Conservation (phyloP, 148 eudicot species). For the Polygonum maritimum region DNA sequence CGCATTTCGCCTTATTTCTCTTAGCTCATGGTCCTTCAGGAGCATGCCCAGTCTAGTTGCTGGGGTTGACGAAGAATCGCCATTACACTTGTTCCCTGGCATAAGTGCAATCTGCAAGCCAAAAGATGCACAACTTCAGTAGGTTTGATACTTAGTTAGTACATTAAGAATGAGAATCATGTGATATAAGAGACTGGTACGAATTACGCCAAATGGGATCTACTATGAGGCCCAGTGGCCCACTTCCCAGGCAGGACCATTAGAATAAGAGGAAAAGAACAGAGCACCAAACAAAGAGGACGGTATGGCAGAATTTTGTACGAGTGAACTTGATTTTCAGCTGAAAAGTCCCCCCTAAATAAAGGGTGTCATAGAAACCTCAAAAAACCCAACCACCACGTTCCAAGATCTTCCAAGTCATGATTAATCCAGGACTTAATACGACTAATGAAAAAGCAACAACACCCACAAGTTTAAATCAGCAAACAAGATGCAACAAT, state of each 20-base stretch:
- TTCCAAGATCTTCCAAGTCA: background rate
- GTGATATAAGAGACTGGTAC: background rate
- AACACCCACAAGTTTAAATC: background rate
- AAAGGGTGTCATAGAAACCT: background rate
- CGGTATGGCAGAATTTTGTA: background rate
- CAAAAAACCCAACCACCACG: background rate
- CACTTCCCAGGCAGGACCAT: background rate
- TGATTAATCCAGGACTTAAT: background rate
- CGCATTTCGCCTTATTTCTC: constrained; percentile 27
- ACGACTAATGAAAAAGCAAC: background rate
- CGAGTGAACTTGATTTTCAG: background rate
- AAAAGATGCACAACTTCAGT: constrained; percentile 6
- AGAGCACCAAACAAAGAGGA: background rate
- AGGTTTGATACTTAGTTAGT: background rate
- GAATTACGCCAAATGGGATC: background rate
- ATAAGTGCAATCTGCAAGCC: constrained; percentile 34
- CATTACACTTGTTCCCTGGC: constrained; percentile 69
- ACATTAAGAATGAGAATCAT: too few relatives aligned
- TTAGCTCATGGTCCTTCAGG: constrained; percentile 28
- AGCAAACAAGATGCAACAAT: background rate
- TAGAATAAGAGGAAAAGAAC: background rate
- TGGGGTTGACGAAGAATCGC: constrained; percentile 29
- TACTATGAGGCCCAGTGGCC: background rate
- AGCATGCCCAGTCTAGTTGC: constrained; percentile 46
- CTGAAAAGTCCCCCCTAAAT: background rate